Conservation (phyloP, 352 stramenopile genomes). For the Halophytophthora polymorphica region DNA sequence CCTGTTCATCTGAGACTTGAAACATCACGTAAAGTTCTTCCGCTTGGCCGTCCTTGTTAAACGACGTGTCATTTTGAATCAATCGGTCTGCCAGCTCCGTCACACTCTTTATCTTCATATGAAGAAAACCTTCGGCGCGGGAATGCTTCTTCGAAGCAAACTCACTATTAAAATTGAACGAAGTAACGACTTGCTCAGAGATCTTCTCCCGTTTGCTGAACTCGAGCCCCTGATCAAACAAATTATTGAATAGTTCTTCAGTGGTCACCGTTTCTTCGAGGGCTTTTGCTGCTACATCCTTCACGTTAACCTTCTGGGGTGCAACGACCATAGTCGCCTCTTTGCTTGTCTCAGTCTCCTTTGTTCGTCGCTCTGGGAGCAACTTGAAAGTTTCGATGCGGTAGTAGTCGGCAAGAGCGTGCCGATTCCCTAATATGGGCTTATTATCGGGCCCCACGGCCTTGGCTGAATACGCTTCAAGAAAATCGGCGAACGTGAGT, state of each 20-base stretch:
- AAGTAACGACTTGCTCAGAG: conserved; percentile 15
- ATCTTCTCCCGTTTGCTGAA: conserved; percentile 51
- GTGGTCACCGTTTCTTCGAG: conserved; percentile 39
- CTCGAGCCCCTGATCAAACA: conserved; percentile 35
- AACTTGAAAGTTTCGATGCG: conserved; percentile 60
- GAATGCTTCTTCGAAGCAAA: conserved; percentile 29
- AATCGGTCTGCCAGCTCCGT: conserved; percentile 36
- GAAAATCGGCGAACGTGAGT: conserved; percentile 31
- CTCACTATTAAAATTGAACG: conserved; percentile 26
- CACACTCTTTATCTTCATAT: conserved; percentile 37
- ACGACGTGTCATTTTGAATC: conserved; percentile 22
- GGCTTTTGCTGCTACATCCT: conserved; percentile 37
- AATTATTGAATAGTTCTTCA: conserved; percentile 48
- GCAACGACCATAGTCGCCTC: conserved; percentile 44
- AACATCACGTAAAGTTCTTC: conserved; percentile 53
- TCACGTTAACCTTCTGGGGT: conserved; percentile 48
- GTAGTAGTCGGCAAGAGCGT: conserved; percentile 48
- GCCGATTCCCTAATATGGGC: conserved; percentile 33
- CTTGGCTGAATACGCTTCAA: conserved; percentile 34
- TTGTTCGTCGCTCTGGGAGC: conserved; percentile 31
- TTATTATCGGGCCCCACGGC: background rate
- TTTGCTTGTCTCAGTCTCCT: conserved; percentile 31
- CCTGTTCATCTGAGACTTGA: conserved; percentile 28
- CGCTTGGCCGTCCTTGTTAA: conserved; percentile 26
- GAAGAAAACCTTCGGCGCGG: conserved; percentile 31